Evolutionary conservation across 768 basidiomycete genomes (phyloP), one percentile per base, ranked within the genome.

Genomic region (Tylopilus vinaceipallidus): DNA sequence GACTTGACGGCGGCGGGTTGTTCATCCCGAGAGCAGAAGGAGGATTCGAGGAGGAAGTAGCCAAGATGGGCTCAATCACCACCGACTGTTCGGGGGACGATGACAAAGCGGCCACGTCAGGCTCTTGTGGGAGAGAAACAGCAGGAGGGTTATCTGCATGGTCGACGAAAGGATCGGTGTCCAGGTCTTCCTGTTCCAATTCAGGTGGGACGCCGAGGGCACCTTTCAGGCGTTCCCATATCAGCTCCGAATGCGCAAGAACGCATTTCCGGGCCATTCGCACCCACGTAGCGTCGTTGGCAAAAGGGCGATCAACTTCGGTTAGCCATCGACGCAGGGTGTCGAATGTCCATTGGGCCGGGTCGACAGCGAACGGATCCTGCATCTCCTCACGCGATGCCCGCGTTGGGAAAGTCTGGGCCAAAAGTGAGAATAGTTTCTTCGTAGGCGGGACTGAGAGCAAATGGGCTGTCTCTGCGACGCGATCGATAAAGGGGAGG

Each of bases 171-270:
- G 20, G n/a, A 35, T 7, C 19, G 7, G 23, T 22, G 8, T 55
- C 53, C 22, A 20, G 17, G n/a, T 75, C 77, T 38, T 87, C 84
- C 27, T 82, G 68, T 56, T 91, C 86, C 19, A 95, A 73, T 59
- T 95, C 91, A 0, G 85, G 86, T 10, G 93, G 92, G 5, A 93
- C 85, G 5, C 93, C 93, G 2, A 97, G 73, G 0, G 89, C 91
- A 26, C 83, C 86, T 60, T 93, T 94, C 60, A 95, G 73, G 49
- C 91, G 80, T 66, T 95, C 91, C 93, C 93, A 97, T 47, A 95
- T 84, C 34, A 92, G 80, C 60, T 95, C 92, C 13, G 84, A 87
- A 55, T 84, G 85, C 22, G 79, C 70, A 19, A 88, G 73, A 58
- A 95, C 79, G 58, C 91, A 92, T 47, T 75, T 77, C n/a, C 91